phyloP scores from a whole-genome alignment of 257 asterid genomes.

The Solanum habrochaites region DNA sequence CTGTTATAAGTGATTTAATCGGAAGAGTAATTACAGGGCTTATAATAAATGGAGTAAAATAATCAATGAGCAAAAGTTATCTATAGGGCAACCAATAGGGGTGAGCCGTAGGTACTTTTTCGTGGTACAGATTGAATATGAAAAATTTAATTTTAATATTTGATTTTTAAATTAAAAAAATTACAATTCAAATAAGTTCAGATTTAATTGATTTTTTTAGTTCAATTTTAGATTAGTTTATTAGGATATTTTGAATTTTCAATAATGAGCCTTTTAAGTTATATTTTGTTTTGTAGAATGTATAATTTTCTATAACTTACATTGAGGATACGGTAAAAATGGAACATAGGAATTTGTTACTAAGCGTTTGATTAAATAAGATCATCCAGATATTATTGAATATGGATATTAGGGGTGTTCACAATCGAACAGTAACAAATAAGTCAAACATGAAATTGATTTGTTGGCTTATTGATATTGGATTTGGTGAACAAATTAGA shows the following conservation, averaged over 20 bases:
- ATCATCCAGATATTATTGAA: too few species aligned
- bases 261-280: neutral
- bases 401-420: neutral
- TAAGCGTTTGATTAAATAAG: neutral
- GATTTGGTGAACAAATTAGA: rapidly evolving
- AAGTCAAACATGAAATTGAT: too few species aligned
- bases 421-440: neutral
- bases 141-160: too few species aligned
- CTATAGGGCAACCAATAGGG: neutral
- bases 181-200: too few species aligned
- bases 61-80: neutral
- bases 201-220: neutral
- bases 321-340: neutral
- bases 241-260: neutral
- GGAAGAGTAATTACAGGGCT: neutral
- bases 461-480: too few species aligned
- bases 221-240: too few species aligned
- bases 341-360: neutral
- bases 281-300: too few species aligned
- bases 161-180: too few species aligned
- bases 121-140: neutral
- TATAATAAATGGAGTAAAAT: neutral
- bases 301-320: too few species aligned
- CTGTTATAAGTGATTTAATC: neutral
- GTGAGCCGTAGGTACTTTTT: neutral